Base-by-base conservation (phyloP, 805 yeast species). In the Tetrapisispora arboricola region DNA sequence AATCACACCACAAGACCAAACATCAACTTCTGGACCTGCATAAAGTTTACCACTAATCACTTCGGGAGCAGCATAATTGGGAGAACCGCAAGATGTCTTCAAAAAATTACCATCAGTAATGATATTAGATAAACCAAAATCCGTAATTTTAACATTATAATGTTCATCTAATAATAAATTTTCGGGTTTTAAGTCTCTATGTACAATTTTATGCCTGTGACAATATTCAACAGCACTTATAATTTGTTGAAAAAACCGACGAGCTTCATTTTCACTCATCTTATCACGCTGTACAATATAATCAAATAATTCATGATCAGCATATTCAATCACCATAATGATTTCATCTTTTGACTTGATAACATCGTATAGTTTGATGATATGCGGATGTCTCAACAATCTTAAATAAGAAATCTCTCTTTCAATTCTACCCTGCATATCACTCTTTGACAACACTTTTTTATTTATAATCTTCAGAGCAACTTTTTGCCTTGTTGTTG, bases 1-100 rank as follows among this genome's bases (percentile, higher is more conserved):
- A 36, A 90, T 88, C 31, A 90, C 96, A 54, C 97, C 97, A 56
- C 95, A 84, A 0, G 94, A 83, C 97, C 97, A 88, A 42, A 88
- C 96, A 61, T 88, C 97, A 36, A 90, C 96, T 63, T 90, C 96
- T 2, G 97, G 96, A 9, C 97, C 97, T 2, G 96, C 97, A 53
- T 90, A 90, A 40, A 90, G 70, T 60, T 90, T 86, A 30, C 96
- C 97, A 45, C 88, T 78, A 44, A 90, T 90, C 25, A 90, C 97
- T 63, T 90, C 97, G 1, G 97, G 97, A 0, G 97, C 96, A 6
- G 97, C 97, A 61, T 90, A 90, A 58, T 90, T 90, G 42, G 97
- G 97, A 8, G 94, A 82, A 4, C 97, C 97, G 66, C 97, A 90
- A 51, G 88, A 78, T 2, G 97, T 88, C 59, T 88, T 90, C 57